phyloP scores from a whole-genome alignment of 805 yeast species.

The Ogataea angusta region DNA sequence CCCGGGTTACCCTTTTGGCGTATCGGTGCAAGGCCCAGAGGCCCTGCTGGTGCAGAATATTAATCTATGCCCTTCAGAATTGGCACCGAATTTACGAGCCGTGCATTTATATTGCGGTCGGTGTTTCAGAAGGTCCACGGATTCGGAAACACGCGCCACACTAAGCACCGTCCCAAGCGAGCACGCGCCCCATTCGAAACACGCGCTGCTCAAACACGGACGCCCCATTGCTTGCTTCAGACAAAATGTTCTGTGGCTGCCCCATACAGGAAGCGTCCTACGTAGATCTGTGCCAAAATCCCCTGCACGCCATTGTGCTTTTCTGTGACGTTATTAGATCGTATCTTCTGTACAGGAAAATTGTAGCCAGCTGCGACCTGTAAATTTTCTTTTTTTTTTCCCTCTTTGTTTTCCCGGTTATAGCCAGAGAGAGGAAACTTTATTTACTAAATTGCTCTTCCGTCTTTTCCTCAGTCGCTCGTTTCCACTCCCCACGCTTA shows the following conservation, averaged over 20 bases:
- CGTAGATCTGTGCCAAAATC: not conserved
- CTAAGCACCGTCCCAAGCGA: not conserved
- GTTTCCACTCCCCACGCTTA: slow-evolving; percentile 5
- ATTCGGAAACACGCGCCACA: slow-evolving; percentile 2
- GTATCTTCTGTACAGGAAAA: not conserved
- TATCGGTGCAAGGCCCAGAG: too few relatives aligned
- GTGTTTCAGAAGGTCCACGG: not conserved
- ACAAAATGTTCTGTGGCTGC: not conserved
- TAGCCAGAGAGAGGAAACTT: slow-evolving; percentile 4
- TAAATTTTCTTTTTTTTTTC: slow-evolving; percentile 1
- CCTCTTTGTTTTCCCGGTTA: not conserved
- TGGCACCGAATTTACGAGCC: not conserved
- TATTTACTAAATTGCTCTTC: not conserved
- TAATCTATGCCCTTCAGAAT: too few relatives aligned
- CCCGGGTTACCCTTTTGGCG: too few relatives aligned
- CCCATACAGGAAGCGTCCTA: not conserved
- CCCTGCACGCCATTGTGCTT: not conserved
- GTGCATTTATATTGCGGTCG: not conserved
- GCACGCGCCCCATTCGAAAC: not conserved
- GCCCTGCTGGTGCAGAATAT: too few relatives aligned
- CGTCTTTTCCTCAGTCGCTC: not conserved
- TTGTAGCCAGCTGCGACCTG: not conserved
- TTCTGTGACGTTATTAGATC: slow-evolving; percentile 1
- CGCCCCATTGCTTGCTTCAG: not conserved
- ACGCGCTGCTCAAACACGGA: not conserved